Conservation (phyloP, 805 yeast genomes). For the Saccharomycopsis oosterbeekiorum region DNA sequence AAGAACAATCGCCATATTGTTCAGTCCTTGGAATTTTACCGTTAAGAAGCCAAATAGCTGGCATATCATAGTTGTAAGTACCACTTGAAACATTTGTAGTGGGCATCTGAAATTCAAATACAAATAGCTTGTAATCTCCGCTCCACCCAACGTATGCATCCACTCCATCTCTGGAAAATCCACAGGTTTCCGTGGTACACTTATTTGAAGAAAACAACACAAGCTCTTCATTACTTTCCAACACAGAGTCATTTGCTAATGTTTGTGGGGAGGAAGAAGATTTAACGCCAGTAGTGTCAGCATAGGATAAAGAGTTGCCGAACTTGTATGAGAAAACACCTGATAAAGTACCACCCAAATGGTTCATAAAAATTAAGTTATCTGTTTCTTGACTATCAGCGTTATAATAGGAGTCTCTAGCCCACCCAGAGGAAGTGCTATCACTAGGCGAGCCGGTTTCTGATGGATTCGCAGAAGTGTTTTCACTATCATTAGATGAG, state of each 20-base stretch:
- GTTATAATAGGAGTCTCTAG: slow-evolving; percentile 62
- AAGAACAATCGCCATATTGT: slow-evolving; percentile 92
- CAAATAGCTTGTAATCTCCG: slow-evolving; percentile 76
- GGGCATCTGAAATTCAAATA: slow-evolving; percentile 94
- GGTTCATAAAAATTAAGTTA: slow-evolving; percentile 71
- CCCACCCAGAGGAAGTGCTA: slow-evolving; percentile 39
- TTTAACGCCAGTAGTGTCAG: slow-evolving; percentile 45
- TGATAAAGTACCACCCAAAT: slow-evolving; percentile 78
- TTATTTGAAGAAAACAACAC: slow-evolving; percentile 66
- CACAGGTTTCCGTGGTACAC: slow-evolving; percentile 56
- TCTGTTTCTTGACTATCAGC: slow-evolving; percentile 49
- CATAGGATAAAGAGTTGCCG: slow-evolving; percentile 59
- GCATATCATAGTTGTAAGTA: slow-evolving; percentile 75
- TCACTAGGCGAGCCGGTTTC: too few species aligned
- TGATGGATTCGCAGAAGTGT: too few species aligned
- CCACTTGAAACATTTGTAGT: slow-evolving; percentile 31
- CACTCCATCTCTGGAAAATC: slow-evolving; percentile 72
- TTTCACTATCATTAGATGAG: too few species aligned
- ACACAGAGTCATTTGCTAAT: slow-evolving; percentile 38
- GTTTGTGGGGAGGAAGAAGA: slow-evolving; percentile 38
- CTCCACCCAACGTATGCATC: slow-evolving; percentile 94
- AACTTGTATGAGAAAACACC: slow-evolving; percentile 76
- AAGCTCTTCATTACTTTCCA: slow-evolving; percentile 66
- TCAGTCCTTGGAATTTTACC: slow-evolving; percentile 94
- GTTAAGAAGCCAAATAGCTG: slow-evolving; percentile 93